Base-by-base conservation (phyloP, 192 early-diverging fungal genomes). In the Coemansia sp. region DNA sequence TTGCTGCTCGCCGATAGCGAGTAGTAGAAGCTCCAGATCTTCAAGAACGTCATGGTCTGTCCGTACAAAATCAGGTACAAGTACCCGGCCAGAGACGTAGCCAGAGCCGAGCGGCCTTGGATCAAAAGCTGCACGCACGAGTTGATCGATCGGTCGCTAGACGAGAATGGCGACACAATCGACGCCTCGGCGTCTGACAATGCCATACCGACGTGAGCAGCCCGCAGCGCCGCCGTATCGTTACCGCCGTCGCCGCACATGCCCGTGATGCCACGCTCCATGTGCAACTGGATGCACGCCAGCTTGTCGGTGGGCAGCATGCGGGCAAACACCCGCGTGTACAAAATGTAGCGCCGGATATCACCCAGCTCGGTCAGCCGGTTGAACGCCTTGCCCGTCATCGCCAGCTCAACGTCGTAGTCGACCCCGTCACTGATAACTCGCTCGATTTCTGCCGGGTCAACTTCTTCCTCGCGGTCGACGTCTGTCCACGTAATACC, bases 161-260 rank as follows among this genome's bases (percentile, higher is more conserved):
- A 85, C 47, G 87, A 87, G 65, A 94, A 94, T 60, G 90, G 92
- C n/a, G 92, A 87, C 8, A 94, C 92, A 57, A 94, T 92, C 32
- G 90, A 91, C 7, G 90, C 87, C 58, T 91, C 91, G 54, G 91
- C 81, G 64, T 89, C 90, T n/a, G 87, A 88, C 43, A 94, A 76
- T 24, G 92, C 92, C 7, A 94, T 63, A 27, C 92, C 92, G 19
- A 88, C 90, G 69, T 94, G 92, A 2, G 91, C 87, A 5, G 89
- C 88, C 19, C 90, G 86, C 54, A 94, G 66, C 5, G 92, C 92
- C 43, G 90, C 92, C 63, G 89, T 88, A 73, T 94, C 92, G 73
- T 94, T 94, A 24, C 90, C 90, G 72, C 91, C 92, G 64, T 94
- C 92, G 62, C 92, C 92, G 71, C 91, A 92, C 92, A 94, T 94